phyloP scores from a whole-genome alignment of 805 yeast species.

The Clavispora phyllophila region DNA sequence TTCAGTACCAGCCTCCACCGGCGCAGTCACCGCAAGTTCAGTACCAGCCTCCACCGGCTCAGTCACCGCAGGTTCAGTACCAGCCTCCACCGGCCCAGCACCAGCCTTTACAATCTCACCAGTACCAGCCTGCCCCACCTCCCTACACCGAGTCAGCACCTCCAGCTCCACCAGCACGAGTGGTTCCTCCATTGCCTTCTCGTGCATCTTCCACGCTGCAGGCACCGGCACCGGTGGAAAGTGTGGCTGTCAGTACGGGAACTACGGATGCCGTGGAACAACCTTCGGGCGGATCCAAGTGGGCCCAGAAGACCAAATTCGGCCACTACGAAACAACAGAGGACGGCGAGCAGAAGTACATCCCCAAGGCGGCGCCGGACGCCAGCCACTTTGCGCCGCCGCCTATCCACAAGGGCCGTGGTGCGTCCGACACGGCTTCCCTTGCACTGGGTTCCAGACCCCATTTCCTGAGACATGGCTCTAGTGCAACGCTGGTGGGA shows the following conservation, averaged over 20 bases:
- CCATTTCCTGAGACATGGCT: neutral
- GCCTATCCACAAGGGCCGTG: constrained; percentile 25
- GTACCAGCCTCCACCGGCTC: neutral
- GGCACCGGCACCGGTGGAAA: neutral
- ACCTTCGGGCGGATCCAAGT: too few species aligned
- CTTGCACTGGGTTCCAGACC: too few species aligned
- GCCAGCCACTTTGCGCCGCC: constrained; percentile 38
- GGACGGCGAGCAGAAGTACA: neutral
- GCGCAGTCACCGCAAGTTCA: constrained; percentile 4
- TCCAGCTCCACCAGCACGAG: neutral
- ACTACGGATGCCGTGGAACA: too few species aligned
- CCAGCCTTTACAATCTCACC: neutral
- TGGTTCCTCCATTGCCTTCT: neutral
- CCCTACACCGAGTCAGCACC: too few species aligned
- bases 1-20: constrained; percentile 3
- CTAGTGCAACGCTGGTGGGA: neutral
- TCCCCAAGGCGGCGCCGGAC: constrained; percentile 26
- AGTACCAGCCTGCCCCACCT: neutral
- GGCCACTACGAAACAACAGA: constrained; percentile 1
- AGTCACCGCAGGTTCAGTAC: constrained; percentile 2
- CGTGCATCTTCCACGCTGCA: neutral
- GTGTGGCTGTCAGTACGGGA: too few species aligned
- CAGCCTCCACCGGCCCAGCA: constrained; percentile 1
- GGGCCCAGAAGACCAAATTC: neutral
- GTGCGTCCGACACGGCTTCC: neutral